These are phyloP conservation scores for Nicotiana noctiflora DNA, from an alignment of 257 asterid species.

Conservation along the genomic window DNA sequence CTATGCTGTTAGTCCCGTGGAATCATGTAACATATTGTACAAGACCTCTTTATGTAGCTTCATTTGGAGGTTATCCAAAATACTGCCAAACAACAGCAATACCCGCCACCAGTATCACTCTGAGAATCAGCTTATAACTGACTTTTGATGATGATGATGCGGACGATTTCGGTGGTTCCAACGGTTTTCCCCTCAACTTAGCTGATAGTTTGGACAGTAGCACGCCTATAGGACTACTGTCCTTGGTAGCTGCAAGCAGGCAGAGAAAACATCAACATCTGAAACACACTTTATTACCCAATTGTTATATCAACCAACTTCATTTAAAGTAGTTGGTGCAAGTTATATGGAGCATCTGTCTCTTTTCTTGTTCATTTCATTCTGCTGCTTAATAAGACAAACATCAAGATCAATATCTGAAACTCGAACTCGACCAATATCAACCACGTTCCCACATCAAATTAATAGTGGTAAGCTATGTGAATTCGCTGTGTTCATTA, in stretches of 20 bases:
- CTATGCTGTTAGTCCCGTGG: neutral
- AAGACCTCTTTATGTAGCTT: slow-evolving; percentile 10
- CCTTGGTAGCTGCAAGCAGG: slow-evolving; percentile 38
- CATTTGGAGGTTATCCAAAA: slow-evolving; percentile 34
- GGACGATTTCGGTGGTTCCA: slow-evolving; percentile 41
- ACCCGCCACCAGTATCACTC: slow-evolving; percentile 53
- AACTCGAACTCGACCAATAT: neutral
- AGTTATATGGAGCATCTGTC: neutral
- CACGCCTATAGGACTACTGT: slow-evolving; percentile 33
- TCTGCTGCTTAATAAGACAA: neutral
- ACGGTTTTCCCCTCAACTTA: slow-evolving; percentile 51
- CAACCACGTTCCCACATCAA: neutral
- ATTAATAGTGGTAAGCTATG: neutral
- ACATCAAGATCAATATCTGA: neutral
- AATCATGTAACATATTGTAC: neutral
- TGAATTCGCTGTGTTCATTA: neutral
- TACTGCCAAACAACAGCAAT: slow-evolving; percentile 75
- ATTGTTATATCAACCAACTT: neutral
- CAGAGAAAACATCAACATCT: neutral
- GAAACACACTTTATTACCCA: neutral
- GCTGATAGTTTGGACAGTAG: slow-evolving; percentile 51
- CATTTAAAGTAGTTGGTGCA: neutral
- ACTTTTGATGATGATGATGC: slow-evolving; percentile 24
- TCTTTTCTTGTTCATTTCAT: neutral
- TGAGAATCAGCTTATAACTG: slow-evolving; percentile 50